These are phyloP conservation scores for Rhizopus delemar DNA, from an alignment of 371 early-diverging fungal species.

Conservation along the genomic window DNA sequence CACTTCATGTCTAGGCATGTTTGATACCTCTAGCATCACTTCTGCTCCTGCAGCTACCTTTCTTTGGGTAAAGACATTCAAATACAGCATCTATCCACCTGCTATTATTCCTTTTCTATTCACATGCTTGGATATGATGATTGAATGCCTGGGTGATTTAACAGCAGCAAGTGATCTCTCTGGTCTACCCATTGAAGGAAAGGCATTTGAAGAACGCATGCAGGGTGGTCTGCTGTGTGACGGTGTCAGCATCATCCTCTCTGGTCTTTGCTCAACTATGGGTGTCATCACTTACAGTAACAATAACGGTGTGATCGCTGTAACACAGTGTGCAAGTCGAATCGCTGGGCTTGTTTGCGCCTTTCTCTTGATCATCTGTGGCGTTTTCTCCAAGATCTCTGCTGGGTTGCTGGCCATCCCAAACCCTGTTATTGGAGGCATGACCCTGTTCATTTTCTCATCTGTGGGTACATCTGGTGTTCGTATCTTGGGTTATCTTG, in stretches of 20 bases:
- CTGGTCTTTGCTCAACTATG: slow-evolving; percentile 51
- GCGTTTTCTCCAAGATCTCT: slow-evolving; percentile 59
- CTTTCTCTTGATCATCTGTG: slow-evolving; percentile 51
- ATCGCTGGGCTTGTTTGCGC: slow-evolving; percentile 61
- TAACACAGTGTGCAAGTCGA: slow-evolving; percentile 61
- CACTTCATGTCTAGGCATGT: slow-evolving; percentile 58
- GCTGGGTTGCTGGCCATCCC: slow-evolving; percentile 62
- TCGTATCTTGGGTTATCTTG: slow-evolving; percentile 56
- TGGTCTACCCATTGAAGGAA: slow-evolving; percentile 54
- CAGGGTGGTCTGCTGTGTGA: slow-evolving; percentile 65
- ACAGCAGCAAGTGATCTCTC: slow-evolving; percentile 66
- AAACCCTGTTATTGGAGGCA: slow-evolving; percentile 57
- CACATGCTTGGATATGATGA: slow-evolving; percentile 51
- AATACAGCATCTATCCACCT: slow-evolving; percentile 54
- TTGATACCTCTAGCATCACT: slow-evolving; percentile 38
- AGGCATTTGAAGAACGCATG: slow-evolving; percentile 55
- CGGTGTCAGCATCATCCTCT: slow-evolving; percentile 54
- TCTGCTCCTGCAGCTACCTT: slow-evolving; percentile 59
- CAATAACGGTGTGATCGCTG: slow-evolving; percentile 65
- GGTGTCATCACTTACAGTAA: slow-evolving; percentile 63
- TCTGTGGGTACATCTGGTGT: slow-evolving; percentile 61
- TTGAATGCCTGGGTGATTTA: slow-evolving; percentile 62
- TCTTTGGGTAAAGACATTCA: slow-evolving; percentile 59
- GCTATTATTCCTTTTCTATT: slow-evolving; percentile 60
- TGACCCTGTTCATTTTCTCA: slow-evolving; percentile 62